Percentiles rank a stretch among this genome's conserved stretches.
phyloP scores from a whole-genome alignment of 1,284 basidiomycete species.

The Mycosarcoma maydis region DNA sequence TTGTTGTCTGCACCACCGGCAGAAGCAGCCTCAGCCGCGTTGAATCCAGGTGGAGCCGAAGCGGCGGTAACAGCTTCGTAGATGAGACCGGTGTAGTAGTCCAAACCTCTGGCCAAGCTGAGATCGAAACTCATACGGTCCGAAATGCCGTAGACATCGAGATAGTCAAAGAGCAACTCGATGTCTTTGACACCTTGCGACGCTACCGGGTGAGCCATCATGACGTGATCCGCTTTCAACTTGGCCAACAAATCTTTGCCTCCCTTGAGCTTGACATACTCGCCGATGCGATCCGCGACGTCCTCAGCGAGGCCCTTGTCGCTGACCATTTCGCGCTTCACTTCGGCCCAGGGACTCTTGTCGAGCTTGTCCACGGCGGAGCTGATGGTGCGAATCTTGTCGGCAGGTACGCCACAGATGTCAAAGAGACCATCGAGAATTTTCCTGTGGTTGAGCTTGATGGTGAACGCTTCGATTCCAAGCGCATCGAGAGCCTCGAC shows the following conservation, averaged over 20 bases:
- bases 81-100: slow-evolving; percentile 99
- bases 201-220: slow-evolving; percentile 77
- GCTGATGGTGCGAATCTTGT: slow-evolving; percentile 93
- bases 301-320: slow-evolving; percentile 89
- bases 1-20: slow-evolving; percentile 62
- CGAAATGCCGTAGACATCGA: slow-evolving; percentile 82
- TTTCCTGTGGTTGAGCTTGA: slow-evolving; percentile 96
- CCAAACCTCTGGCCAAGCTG: slow-evolving; percentile 92
- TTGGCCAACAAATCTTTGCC: slow-evolving; percentile 80
- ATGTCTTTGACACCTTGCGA: slow-evolving; percentile 91
- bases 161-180: slow-evolving; percentile 83
- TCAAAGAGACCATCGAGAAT: slow-evolving; percentile 97
- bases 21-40: slow-evolving; percentile 55
- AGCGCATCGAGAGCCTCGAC: slow-evolving; percentile 84
- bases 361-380: slow-evolving; percentile 98
- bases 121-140: slow-evolving; percentile 88
- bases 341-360: slow-evolving; percentile 89
- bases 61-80: slow-evolving; percentile 95
- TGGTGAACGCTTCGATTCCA: slow-evolving; percentile 84
- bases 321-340: slow-evolving; percentile 93
- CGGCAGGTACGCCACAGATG: slow-evolving; percentile 90
- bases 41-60: slow-evolving; percentile 86
- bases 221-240: slow-evolving; percentile 75
- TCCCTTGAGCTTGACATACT: slow-evolving; percentile 89
- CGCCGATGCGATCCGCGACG: slow-evolving; percentile 91